Percentiles rank a stretch among this genome's conserved stretches.
These are phyloP conservation scores for Albugo candida DNA, from an alignment of 352 stramenopile species.

Conservation along the genomic window DNA sequence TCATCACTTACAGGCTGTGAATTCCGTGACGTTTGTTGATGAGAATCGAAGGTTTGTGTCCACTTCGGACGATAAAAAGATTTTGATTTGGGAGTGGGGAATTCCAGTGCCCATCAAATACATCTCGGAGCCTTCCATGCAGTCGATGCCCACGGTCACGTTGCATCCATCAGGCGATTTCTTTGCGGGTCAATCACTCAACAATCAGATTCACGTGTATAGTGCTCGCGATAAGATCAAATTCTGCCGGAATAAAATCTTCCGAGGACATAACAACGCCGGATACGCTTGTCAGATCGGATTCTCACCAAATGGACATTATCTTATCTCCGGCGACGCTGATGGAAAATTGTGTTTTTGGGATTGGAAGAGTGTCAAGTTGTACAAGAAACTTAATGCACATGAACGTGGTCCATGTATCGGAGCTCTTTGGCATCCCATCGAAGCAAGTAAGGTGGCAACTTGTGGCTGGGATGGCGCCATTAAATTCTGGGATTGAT, in stretches of 20 bases:
- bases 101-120: conserved; percentile 98
- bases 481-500: conserved; percentile 98
- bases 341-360: conserved; percentile 97
- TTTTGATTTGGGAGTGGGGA: conserved; percentile 95
- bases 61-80: conserved; percentile 97
- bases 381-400: conserved; percentile 72
- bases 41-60: conserved; percentile 88
- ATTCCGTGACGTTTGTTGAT: conserved; percentile 97
- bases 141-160: conserved; percentile 94
- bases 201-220: conserved; percentile 98
- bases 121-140: conserved; percentile 96
- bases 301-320: conserved; percentile 93
- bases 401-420: conserved; percentile 91
- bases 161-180: conserved; percentile 86
- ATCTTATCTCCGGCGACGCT: conserved; percentile 87
- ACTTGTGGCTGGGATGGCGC: conserved; percentile 97
- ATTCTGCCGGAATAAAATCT: conserved; percentile 84
- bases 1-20: conserved; percentile 96
- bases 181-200: conserved; percentile 91
- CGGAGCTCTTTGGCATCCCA: conserved; percentile 90
- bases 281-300: conserved; percentile 94
- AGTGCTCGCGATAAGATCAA: conserved; percentile 89
- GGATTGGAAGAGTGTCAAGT: conserved; percentile 94
- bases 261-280: conserved; percentile 84
- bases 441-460: conserved; percentile 92